Evolutionary conservation across 2,329 filamentous ascomycete genomes (phyloP), one percentile per base, ranked within the genome.

Genomic region (Hirsutella minnesotensis): DNA sequence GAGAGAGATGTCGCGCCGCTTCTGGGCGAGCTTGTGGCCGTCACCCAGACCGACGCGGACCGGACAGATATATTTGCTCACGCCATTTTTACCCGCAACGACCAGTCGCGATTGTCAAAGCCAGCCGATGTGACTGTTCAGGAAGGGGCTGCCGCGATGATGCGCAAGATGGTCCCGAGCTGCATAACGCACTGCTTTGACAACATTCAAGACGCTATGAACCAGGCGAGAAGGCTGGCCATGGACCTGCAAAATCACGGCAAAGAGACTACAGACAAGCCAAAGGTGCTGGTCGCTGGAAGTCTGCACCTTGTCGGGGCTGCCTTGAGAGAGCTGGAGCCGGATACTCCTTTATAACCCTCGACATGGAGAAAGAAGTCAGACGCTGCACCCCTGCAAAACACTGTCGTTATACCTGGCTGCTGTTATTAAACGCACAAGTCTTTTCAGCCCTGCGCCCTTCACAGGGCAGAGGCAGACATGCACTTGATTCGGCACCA

Each of bases 231-330:
- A 46, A 60, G 53, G 15, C 53, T 72, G 10, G 52, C 52, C 12
- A 7, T 7, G 7, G 24, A 27, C 24, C 7, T 15, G 35, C 24
- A 8, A 24, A 19, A 5, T 24, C 18, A 16, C 13, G 4, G 13
- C 2, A 40, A 29, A 15, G n/a, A 15, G 43, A 59, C 60, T 54
- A 47, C 33, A 27, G 46, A 46, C 40, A 51, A 58, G 3, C 69
- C 69, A 40, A 68, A 42, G 38, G 77, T 81, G 0, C 64, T 95
- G 43, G 80, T 86, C 9, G 94, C 88, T 13, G 88, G 88, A 3
- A 94, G 86, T 58, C 64, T 94, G 55, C 83, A 94, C 67, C 70
- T 95, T 33, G 86, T 89, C 1, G 87, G 88, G 8, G 85, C 83
- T 10, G 68, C 88, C 38, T 66, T 94, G 41, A 81, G 84, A 58